Evolutionary conservation across 1,139 yeast species (phyloP).

Genomic region (Taphrina betulina): DNA sequence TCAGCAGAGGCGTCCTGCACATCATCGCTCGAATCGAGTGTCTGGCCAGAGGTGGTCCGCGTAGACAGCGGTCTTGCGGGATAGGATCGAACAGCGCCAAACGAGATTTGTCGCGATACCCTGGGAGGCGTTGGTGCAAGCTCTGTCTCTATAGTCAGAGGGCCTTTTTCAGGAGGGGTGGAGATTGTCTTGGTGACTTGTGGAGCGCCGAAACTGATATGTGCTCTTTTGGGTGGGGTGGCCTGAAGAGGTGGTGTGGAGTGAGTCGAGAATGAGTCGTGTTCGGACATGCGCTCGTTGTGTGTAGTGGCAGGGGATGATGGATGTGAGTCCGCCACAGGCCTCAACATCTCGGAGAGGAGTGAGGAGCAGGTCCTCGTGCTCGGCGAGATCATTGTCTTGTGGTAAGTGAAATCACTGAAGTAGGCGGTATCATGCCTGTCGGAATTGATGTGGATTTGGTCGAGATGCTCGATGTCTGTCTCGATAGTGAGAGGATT

Average conservation of each 20-base stretch:
- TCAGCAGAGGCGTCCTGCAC: slow-evolving; percentile 11
- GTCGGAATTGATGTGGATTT: background rate
- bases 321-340: slow-evolving; percentile 1
- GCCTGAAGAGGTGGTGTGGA: slow-evolving; percentile 26
- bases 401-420: slow-evolving; percentile 16
- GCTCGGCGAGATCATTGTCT: slow-evolving; percentile 12
- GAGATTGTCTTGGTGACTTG: background rate
- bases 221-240: slow-evolving; percentile 7
- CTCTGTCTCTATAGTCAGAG: background rate
- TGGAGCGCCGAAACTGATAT: background rate
- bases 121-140: background rate
- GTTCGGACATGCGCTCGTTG: slow-evolving; percentile 23
- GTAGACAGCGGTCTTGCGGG: background rate
- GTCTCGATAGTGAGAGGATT: background rate
- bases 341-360: slow-evolving; percentile 17
- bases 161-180: slow-evolving; percentile 7
- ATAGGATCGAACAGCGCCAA: background rate
- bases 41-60: background rate
- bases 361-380: slow-evolving; percentile 30
- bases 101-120: slow-evolving; percentile 4
- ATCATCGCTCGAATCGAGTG: background rate
- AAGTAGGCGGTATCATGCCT: slow-evolving; percentile 17
- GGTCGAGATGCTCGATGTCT: slow-evolving; percentile 4
- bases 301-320: slow-evolving; percentile 23
- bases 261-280: slow-evolving; percentile 21